These are phyloP conservation scores for Miamiensis avidus DNA, from an alignment of 169 alveolate genomes.

Conservation along the genomic window DNA sequence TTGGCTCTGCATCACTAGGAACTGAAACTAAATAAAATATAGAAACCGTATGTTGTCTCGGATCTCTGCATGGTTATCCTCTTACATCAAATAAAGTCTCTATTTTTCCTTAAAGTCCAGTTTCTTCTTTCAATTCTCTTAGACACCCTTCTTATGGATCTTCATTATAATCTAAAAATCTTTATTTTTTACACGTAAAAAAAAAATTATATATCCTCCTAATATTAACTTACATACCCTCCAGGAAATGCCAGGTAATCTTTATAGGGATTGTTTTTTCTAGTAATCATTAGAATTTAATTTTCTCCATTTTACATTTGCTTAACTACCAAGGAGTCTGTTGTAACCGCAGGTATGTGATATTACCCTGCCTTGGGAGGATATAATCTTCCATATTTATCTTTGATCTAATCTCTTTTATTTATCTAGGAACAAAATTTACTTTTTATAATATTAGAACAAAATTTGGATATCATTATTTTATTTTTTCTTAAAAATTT, in stretches of 20 bases:
- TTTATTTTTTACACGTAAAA: no score
- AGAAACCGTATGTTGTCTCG: constrained; percentile 85
- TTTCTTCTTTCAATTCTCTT: constrained; percentile 82
- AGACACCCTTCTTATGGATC: constrained; percentile 75
- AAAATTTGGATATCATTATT: no score
- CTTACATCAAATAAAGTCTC: constrained; percentile 65
- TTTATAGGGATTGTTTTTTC: constrained; percentile 68
- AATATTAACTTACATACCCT: no score
- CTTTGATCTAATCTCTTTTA: no score
- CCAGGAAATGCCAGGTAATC: constrained; percentile 86
- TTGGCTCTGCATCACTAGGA: constrained; percentile 62
- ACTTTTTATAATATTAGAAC: no score
- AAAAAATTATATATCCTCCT: no score
- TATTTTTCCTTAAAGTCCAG: constrained; percentile 61
- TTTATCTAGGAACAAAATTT: no score
- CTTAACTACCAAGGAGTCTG: constrained; percentile 80
- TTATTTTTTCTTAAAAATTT: no score
- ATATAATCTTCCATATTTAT: constrained; percentile 57
- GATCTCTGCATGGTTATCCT: constrained; percentile 85
- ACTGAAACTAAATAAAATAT: constrained; percentile 74
- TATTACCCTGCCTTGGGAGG: constrained; percentile 61
- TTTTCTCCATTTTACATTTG: constrained; percentile 52
- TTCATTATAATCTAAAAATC: constrained; percentile 80
- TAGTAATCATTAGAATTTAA: constrained; percentile 69
- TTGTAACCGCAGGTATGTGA: constrained; percentile 71